Evolutionary conservation across 2,329 filamentous ascomycete species (phyloP).

Genomic region (Tolypocladium pustulatum): DNA sequence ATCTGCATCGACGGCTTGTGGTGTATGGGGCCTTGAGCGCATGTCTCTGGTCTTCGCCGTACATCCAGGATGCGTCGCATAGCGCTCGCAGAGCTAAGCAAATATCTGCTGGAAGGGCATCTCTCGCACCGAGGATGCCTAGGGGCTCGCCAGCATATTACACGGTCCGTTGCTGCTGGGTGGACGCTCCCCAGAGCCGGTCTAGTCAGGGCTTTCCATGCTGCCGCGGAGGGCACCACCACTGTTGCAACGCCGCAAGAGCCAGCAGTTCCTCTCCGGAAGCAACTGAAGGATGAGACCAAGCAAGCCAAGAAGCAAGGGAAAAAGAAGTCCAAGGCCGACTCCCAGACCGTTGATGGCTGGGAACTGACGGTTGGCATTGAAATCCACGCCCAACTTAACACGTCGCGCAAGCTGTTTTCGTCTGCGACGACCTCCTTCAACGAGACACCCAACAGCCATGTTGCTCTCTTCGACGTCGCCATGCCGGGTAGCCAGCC

Average conservation of each 20-base stretch:
- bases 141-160: slow-evolving; percentile 5
- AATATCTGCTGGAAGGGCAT: slow-evolving; percentile 37
- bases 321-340: slow-evolving; percentile 33
- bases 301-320: slow-evolving; percentile 61
- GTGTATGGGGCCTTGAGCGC: not conserved
- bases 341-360: slow-evolving; percentile 44
- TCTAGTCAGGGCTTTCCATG: slow-evolving; percentile 19
- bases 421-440: slow-evolving; percentile 58
- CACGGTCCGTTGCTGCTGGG: slow-evolving; percentile 7
- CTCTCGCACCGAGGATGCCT: slow-evolving; percentile 32
- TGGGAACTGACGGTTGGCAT: slow-evolving; percentile 97
- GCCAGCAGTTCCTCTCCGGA: slow-evolving; percentile 46
- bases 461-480: slow-evolving; percentile 80
- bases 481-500: slow-evolving; percentile 87
- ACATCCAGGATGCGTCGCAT: slow-evolving; percentile 31
- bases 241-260: slow-evolving; percentile 9
- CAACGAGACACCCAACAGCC: slow-evolving; percentile 67
- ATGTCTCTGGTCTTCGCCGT: not conserved
- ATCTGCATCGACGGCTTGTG: slow-evolving; percentile 5
- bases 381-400: slow-evolving; percentile 94
- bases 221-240: slow-evolving; percentile 11
- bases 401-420: slow-evolving; percentile 82
- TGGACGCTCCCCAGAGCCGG: slow-evolving; percentile 3
- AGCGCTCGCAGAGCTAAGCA: slow-evolving; percentile 31
- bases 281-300: slow-evolving; percentile 60